phyloP scores from a whole-genome alignment of 1,284 basidiomycete species.

The Ceratobasidium sp. region DNA sequence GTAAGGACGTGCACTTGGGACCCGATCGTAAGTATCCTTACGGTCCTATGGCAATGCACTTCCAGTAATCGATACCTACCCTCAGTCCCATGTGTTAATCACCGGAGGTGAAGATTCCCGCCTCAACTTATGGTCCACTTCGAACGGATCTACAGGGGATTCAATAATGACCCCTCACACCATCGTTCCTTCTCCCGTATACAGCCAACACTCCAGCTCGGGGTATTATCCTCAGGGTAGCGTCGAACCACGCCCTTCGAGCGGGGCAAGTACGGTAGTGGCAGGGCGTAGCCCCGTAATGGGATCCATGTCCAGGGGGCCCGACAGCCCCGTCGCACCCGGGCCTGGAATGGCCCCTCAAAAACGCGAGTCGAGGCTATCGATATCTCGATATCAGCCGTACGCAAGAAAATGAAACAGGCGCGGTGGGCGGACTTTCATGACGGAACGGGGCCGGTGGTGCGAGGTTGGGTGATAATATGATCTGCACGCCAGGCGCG shows the following conservation, averaged over 20 bases:
- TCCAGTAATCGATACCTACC: slow-evolving; percentile 14
- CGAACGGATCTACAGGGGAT: slow-evolving; percentile 7
- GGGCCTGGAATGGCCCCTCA: slow-evolving; percentile 26
- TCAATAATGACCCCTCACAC: slow-evolving; percentile 26
- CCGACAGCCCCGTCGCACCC: slow-evolving; percentile 36
- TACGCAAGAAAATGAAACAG: slow-evolving; percentile 35
- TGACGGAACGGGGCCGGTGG: neutral
- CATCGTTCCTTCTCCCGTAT: slow-evolving; percentile 29
- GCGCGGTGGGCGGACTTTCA: neutral
- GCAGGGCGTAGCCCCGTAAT: slow-evolving; percentile 32
- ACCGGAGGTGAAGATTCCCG: slow-evolving; percentile 70
- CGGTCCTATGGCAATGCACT: slow-evolving; percentile 40
- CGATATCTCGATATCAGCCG: slow-evolving; percentile 37
- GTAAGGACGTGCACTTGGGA: slow-evolving; percentile 67
- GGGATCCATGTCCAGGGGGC: slow-evolving; percentile 21
- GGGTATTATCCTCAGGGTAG: slow-evolving; percentile 35
- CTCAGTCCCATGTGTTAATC: slow-evolving; percentile 58
- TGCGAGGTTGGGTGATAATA: slow-evolving; percentile 8
- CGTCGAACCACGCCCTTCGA: slow-evolving; percentile 37
- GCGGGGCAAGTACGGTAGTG: slow-evolving; percentile 11
- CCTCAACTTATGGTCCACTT: slow-evolving; percentile 59
- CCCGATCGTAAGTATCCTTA: slow-evolving; percentile 56
- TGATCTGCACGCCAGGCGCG: slow-evolving; percentile 33
- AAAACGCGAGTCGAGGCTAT: slow-evolving; percentile 37
- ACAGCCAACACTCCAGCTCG: slow-evolving; percentile 29